Evolutionary conservation across 2,329 filamentous ascomycete species (phyloP).

Genomic region (Trichophyton simii): DNA sequence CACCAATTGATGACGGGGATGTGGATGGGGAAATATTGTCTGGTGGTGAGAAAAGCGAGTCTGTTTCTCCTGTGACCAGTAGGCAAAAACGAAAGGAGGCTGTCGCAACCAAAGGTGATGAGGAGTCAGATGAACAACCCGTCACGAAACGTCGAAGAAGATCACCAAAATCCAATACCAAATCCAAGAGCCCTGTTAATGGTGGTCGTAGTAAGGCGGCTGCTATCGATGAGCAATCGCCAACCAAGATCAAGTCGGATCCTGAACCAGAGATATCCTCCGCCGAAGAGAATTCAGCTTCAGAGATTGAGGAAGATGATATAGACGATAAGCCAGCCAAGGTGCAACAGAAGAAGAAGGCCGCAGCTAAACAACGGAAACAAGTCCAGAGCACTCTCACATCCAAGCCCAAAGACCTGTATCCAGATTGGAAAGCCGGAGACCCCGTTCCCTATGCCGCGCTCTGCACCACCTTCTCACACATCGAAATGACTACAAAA

Average conservation of each 20-base stretch:
- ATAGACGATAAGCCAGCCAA: conserved; percentile 14
- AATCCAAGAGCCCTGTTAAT: conserved; percentile 4
- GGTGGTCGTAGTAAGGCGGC: neutral
- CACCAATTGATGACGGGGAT: conserved; percentile 8
- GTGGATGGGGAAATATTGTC: conserved; percentile 10
- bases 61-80: conserved; percentile 14
- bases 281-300: conserved; percentile 24
- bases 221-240: too few species aligned
- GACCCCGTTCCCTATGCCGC: conserved; percentile 88
- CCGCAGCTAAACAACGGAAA: conserved; percentile 62
- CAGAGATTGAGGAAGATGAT: conserved; percentile 41
- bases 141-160: conserved; percentile 42
- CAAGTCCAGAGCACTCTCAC: conserved; percentile 68
- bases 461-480: conserved; percentile 84
- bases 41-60: conserved; percentile 13
- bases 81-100: conserved; percentile 29
- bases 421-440: conserved; percentile 85
- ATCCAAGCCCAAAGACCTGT: conserved; percentile 60
- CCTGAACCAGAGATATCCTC: conserved; percentile 29
- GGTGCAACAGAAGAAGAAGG: conserved; percentile 51
- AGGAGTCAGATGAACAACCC: conserved; percentile 48
- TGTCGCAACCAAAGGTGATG: conserved; percentile 32
- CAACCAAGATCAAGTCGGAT: conserved; percentile 37
- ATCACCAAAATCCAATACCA: conserved; percentile 15
- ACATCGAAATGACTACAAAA: conserved; percentile 90